phyloP scores from a whole-genome alignment of 2,329 filamentous ascomycete genomes.

The Orbilia ellipsospora region DNA sequence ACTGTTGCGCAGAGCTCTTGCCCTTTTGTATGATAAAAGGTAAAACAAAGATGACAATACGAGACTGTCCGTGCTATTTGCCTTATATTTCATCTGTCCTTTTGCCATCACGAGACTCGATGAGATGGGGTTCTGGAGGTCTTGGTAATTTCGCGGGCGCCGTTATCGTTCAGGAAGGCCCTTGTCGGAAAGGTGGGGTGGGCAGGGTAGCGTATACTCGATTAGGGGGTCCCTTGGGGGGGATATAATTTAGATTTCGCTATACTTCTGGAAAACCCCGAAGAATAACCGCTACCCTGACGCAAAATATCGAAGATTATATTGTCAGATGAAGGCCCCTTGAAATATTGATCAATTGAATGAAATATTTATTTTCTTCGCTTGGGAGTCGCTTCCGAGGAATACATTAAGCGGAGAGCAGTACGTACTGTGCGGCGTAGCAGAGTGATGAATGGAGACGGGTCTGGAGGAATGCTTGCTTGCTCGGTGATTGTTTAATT shows the following conservation, averaged over 20 bases:
- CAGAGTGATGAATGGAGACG: not conserved
- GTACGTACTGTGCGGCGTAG: no score
- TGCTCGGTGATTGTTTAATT: no score
- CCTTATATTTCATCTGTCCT: conserved; percentile 1
- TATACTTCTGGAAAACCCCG: no score
- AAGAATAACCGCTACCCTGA: no score
- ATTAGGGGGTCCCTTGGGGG: not conserved
- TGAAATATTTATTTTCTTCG: not conserved
- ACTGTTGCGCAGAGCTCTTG: not conserved
- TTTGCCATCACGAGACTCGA: conserved; percentile 15
- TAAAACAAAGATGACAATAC: no score
- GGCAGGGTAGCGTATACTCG: conserved; percentile 8
- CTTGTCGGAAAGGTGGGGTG: conserved; percentile 39
- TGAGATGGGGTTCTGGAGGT: not conserved
- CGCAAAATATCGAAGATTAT: not conserved
- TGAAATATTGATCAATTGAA: not conserved
- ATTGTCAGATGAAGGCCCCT: conserved; percentile 9
- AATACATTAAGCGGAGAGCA: not conserved
- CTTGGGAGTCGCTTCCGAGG: conserved; percentile 34
- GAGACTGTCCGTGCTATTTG: conserved; percentile 24
- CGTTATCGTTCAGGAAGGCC: conserved; percentile 51
- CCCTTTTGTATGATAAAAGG: no score
- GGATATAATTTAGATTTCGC: not conserved
- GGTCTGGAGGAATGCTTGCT: not conserved
- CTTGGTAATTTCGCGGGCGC: conserved; percentile 37